A percentile compares a stretch with the other conserved stretches of the same genome.
Evolutionary conservation across 371 early-diverging fungal species (phyloP).

Genomic region (Blakeslea trispora): DNA sequence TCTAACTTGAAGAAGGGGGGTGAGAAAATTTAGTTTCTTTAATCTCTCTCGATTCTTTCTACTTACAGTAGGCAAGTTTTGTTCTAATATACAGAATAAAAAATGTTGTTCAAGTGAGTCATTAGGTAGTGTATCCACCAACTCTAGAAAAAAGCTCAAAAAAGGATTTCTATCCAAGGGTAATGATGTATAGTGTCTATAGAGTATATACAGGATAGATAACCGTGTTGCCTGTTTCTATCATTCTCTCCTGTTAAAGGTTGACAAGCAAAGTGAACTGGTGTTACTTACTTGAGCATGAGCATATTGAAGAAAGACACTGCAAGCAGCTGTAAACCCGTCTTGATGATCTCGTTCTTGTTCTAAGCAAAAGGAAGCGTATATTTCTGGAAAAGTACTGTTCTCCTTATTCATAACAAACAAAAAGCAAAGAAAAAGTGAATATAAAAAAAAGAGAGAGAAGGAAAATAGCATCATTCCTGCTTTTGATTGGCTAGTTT

Average conservation of each 20-base stretch:
- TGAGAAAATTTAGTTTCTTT: too few relatives aligned
- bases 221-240: constrained; percentile 30
- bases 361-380: constrained; percentile 1
- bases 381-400: constrained; percentile 15
- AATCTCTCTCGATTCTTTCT: too few relatives aligned
- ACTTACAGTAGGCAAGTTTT: constrained; percentile 30
- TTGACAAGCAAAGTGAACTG: background rate
- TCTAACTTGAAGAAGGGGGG: constrained; percentile 21
- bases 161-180: constrained; percentile 45
- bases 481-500: too few relatives aligned
- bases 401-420: too few relatives aligned
- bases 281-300: constrained; percentile 18
- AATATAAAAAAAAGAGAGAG: too few relatives aligned
- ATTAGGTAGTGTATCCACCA: constrained; percentile 24
- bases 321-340: constrained; percentile 17
- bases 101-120: constrained; percentile 33
- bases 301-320: constrained; percentile 20
- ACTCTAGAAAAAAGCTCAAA: constrained; percentile 46
- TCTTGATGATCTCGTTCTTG: constrained; percentile 12
- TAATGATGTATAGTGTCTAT: constrained; percentile 32
- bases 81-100: constrained; percentile 42
- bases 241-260: too few relatives aligned
- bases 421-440: too few relatives aligned
- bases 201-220: constrained; percentile 40
- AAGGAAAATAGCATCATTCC: too few relatives aligned